These are phyloP conservation scores for Xylariaceae sp. DNA, from an alignment of 2,329 filamentous ascomycete genomes.

Conservation along the genomic window DNA sequence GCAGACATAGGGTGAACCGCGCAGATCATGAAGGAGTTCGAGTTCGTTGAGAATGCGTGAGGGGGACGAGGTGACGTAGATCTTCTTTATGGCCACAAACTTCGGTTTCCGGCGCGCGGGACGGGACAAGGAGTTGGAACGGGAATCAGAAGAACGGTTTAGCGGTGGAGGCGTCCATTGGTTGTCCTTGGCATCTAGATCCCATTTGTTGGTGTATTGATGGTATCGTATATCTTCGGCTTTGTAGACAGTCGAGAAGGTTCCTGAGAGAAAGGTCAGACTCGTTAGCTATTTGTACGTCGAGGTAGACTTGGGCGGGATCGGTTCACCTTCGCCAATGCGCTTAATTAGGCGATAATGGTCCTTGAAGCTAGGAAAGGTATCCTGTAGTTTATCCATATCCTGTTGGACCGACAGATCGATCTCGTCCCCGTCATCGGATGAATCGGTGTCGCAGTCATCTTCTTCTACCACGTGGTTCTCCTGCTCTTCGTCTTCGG, in stretches of 20 bases:
- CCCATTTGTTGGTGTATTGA: conserved; percentile 84
- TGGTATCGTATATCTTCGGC: conserved; percentile 91
- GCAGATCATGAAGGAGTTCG: conserved; percentile 86
- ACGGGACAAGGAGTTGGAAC: conserved; percentile 41
- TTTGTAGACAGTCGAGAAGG: conserved; percentile 98
- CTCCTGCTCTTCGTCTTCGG: conserved; percentile 39
- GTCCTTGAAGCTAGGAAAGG: conserved; percentile 81
- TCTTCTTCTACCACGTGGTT: conserved; percentile 44
- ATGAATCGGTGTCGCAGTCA: conserved; percentile 39
- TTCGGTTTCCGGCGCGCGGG: conserved; percentile 58
- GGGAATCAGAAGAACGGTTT: conserved; percentile 52
- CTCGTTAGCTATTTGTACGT: conserved; percentile 8
- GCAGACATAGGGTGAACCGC: conserved; percentile 82
- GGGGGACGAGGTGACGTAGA: conserved; percentile 96
- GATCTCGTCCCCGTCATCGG: conserved; percentile 55
- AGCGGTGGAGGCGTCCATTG: conserved; percentile 70
- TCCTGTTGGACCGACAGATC: conserved; percentile 76
- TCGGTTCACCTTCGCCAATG: conserved; percentile 81
- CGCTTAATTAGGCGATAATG: conserved; percentile 91
- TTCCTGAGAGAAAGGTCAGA: conserved; percentile 60
- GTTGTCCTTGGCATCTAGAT: conserved; percentile 67
- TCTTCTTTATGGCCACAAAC: conserved; percentile 98
- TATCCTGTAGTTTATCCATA: conserved; percentile 81
- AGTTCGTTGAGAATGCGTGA: conserved; percentile 94
- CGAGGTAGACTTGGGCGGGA: not conserved